Evolutionary conservation across 176 grass and related monocot species (phyloP), one percentile per base, ranked within the genome.

Genomic region (Oryza coarctata): DNA sequence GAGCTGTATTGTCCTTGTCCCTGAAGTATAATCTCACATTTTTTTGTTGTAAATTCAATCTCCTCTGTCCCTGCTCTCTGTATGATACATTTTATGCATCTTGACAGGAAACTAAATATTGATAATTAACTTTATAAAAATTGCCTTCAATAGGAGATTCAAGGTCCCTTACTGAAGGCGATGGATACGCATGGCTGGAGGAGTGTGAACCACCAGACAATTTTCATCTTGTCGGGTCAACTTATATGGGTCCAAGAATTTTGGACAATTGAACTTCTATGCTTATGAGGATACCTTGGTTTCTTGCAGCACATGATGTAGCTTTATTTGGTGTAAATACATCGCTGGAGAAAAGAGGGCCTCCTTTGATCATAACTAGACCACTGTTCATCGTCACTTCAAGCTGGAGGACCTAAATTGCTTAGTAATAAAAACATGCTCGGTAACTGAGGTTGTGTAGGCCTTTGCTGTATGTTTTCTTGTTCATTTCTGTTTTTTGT

Each of bases 101-200:
- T 38, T 25, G 40, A 13, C 12, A 41, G 26, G 23, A 84, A 84
- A 26, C 35, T 84, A 68, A 57, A 44, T 31, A 43, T 57, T 68
- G 25, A 18, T 17, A 7, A 13, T 26, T 85, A 71, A 65, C 61
- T 9, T 55, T 22, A 30, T 22, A 75, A 86, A 40, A 22, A 58
- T 23, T 55, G 22, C 17, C 36, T 72, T 71, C 71, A 70, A 74
- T 52, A 89, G 83, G 41, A 76, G 86, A 82, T 66, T 71, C 79
- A 58, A 33, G 20, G 25, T 36, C 74, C 33, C 25, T 79, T 9
- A 28, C 64, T 63, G 67, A 62, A 60, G 63, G 32, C 12, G 79
- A 89, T 9, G 66, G 39, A 45, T 86, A 92, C 80, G 90, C 75
- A 35, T 92, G 83, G 80, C 47, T 92, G 79, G 86, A 92, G 64